phyloP scores from a whole-genome alignment of 805 yeast species.

The Huiozyma sinensis region DNA sequence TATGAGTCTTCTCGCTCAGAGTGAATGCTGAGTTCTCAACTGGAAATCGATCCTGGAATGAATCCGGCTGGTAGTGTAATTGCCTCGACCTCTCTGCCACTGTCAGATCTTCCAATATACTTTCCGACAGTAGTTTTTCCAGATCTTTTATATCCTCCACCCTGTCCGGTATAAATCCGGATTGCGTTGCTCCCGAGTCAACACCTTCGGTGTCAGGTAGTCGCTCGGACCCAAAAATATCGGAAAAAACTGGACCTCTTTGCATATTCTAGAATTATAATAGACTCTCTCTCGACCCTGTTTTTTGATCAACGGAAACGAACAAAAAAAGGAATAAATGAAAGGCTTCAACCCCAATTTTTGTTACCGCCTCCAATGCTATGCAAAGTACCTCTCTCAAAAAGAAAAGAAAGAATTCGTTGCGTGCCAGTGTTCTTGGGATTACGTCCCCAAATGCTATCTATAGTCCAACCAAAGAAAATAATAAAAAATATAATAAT shows the following conservation, averaged over 20 bases:
- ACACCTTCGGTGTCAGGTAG: constrained; percentile 10
- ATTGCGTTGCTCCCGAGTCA: constrained; percentile 1
- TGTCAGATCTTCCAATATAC: constrained; percentile 12
- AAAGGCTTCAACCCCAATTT: no score
- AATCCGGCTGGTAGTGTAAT: neutral
- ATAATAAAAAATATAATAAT: no score
- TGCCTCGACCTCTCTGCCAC: neutral
- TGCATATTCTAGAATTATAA: no score
- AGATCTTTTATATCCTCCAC: constrained; percentile 17
- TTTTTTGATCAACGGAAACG: no score
- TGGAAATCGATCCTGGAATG: neutral
- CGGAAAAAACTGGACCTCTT: constrained; percentile 1
- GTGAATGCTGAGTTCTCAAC: neutral
- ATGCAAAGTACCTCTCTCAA: no score
- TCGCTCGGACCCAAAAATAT: constrained; percentile 22
- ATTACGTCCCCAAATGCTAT: no score
- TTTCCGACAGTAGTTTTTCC: constrained; percentile 11
- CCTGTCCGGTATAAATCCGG: constrained; percentile 9
- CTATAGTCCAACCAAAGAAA: no score
- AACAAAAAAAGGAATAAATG: no score
- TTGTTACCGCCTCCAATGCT: no score
- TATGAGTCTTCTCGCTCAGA: constrained; percentile 14
- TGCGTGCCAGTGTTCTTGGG: no score
- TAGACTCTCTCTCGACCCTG: no score
- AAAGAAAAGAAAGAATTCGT: no score